These are phyloP conservation scores for Cercospora beticola DNA, from an alignment of 2,329 filamentous ascomycete genomes.

Conservation along the genomic window DNA sequence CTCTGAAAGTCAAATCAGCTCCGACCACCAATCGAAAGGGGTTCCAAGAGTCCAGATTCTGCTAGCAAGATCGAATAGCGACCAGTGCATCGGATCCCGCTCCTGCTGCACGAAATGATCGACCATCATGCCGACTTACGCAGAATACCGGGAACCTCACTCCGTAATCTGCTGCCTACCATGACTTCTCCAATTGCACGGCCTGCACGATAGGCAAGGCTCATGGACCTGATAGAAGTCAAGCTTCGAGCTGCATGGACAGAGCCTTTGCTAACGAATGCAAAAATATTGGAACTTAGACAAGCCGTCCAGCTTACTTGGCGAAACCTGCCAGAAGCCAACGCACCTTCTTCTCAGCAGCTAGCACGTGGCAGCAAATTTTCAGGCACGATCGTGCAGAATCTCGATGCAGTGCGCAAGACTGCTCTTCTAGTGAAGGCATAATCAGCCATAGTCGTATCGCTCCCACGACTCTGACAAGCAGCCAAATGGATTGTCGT, in stretches of 20 bases:
- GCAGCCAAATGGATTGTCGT: background rate
- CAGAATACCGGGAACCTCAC: background rate
- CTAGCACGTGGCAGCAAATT: background rate
- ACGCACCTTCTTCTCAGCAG: background rate
- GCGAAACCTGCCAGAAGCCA: background rate
- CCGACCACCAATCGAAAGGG: background rate
- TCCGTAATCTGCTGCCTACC: background rate
- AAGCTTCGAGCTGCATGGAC: background rate
- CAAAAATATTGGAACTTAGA: background rate
- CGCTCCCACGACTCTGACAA: background rate
- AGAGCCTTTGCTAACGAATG: background rate
- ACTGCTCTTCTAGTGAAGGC: background rate
- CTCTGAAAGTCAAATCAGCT: background rate
- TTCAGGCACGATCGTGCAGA: background rate
- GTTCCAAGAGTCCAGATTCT: background rate
- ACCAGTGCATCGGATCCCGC: background rate
- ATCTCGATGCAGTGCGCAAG: constrained; percentile 1
- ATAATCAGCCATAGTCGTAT: background rate
- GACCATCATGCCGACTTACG: background rate
- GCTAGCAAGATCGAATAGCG: background rate
- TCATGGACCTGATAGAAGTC: background rate
- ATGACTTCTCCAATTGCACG: background rate
- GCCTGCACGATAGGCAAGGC: background rate
- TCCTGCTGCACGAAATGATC: background rate
- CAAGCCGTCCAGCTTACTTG: background rate